Evolutionary conservation across 768 basidiomycete species (phyloP), one percentile per base, ranked within the genome.

Genomic region (Chalciporus pseudorubinellus): DNA sequence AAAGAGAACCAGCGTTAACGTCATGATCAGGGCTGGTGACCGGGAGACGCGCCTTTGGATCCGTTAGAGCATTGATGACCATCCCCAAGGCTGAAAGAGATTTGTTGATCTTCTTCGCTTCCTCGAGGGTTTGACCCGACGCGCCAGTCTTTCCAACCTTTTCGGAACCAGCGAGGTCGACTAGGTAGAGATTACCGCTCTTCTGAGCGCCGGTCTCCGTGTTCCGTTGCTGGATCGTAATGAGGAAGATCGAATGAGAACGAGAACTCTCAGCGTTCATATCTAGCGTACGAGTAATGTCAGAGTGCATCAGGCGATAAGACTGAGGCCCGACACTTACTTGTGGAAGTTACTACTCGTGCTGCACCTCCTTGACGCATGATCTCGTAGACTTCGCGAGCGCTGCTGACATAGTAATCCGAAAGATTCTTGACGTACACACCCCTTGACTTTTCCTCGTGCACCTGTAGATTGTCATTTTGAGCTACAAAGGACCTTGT

Each of bases 31-130:
- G 33, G n/a, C 34, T 34, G 10, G 16, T 21, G 31, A 40, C 16
- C 39, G 39, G 42, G 43, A 31, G 29, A 63, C 79, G 49, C 57
- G 89, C 95, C 82, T 98, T 99, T 55, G 85, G 77, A 64, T 99
- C 97, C 6, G 97, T 99, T 56, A 99, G 74, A 4, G 95, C 94
- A 61, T 99, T 99, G 66, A 99, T 99, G 64, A 99, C 97, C 94
- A 98, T 98, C 33, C 97, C 97, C 56, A 99, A 81, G 11, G 97
- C 97, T 16, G 93, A 95, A 22, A 99, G 74, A 24, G 90, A 93
- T 72, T 99, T 99, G 77, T 99, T 99, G 75, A 99, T 99, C 80
- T 99, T 99, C 84, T 99, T 99, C 13, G 97, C 97, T 72, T 99
- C 97, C 70, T 99, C 97, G 8, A 99, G 74, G 21, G 97, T 99